Percentiles rank a stretch among this genome's conserved stretches.
Evolutionary conservation across 2,329 filamentous ascomycete genomes (phyloP).

Genomic region (Fusarium keratoplasticum): DNA sequence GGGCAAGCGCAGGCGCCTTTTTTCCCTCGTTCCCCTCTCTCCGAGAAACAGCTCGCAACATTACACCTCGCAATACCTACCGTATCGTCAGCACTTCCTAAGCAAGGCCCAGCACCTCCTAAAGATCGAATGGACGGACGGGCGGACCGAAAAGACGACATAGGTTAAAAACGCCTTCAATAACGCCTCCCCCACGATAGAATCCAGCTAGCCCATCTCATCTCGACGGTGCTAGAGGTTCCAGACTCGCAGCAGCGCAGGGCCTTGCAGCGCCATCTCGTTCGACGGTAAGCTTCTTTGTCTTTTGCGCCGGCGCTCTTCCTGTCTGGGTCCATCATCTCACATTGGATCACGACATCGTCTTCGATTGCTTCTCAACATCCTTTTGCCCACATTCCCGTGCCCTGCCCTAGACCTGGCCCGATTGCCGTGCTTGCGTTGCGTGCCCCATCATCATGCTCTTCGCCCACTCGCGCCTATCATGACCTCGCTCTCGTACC

Average conservation of each 20-base stretch:
- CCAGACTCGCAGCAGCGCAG: constrained; percentile 28
- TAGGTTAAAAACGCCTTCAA: constrained; percentile 12
- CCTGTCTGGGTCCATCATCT: not conserved
- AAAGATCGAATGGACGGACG: constrained; percentile 6
- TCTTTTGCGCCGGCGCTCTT: not conserved
- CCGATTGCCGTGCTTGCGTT: constrained; percentile 28
- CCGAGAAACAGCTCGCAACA: not conserved
- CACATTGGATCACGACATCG: constrained; percentile 1
- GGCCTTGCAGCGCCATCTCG: constrained; percentile 8
- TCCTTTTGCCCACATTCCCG: constrained; percentile 26
- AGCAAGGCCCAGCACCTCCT: not conserved
- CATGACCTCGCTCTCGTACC: not conserved
- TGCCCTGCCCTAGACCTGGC: constrained; percentile 9
- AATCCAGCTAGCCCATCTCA: constrained; percentile 18
- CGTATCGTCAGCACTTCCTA: not conserved
- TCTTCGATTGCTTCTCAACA: not conserved
- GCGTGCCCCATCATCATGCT: constrained; percentile 28
- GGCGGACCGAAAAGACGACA: constrained; percentile 29
- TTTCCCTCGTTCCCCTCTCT: not conserved
- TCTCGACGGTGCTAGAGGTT: constrained; percentile 20
- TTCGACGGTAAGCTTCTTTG: constrained; percentile 31
- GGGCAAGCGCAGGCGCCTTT: not conserved
- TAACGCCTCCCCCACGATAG: constrained; percentile 32
- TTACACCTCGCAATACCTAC: not conserved
- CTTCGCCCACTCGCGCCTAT: constrained; percentile 11